These are phyloP conservation scores for Ophiostoma populinum DNA, from an alignment of 2,329 filamentous ascomycete genomes.

Conservation along the genomic window DNA sequence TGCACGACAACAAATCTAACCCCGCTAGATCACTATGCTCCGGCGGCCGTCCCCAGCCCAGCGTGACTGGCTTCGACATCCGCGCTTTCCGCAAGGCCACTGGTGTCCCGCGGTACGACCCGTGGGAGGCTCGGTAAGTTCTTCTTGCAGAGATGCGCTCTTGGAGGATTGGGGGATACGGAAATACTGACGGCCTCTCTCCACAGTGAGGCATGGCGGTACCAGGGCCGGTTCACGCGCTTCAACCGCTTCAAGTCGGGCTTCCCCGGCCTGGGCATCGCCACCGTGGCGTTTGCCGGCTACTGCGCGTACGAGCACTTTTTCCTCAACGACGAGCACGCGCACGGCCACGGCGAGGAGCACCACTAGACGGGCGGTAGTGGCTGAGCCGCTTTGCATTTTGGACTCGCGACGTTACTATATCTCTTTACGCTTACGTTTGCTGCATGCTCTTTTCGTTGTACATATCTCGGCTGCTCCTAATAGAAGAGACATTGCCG, in stretches of 20 bases:
- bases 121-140: conserved; percentile 47
- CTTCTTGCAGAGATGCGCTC: no score
- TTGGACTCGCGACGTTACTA: neutral
- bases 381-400: neutral
- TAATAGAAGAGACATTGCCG: no score
- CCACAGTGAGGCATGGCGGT: conserved; percentile 81
- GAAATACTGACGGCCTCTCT: neutral
- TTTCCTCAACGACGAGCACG: conserved; percentile 58
- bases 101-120: conserved; percentile 44
- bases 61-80: conserved; percentile 86
- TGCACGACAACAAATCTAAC: no score
- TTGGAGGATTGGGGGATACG: no score
- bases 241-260: conserved; percentile 74
- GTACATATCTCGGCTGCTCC: no score
- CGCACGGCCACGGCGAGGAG: conserved; percentile 34
- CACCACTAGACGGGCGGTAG: conserved; percentile 31
- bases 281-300: conserved; percentile 71
- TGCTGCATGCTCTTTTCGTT: no score
- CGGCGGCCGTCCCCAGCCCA: conserved; percentile 38
- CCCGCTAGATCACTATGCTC: conserved; percentile 31
- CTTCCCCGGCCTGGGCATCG: conserved; percentile 86
- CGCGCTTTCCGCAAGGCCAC: conserved; percentile 60
- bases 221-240: conserved; percentile 72
- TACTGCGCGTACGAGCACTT: conserved; percentile 86
- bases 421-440: neutral